These are phyloP conservation scores for Capsicum baccatum DNA, from an alignment of 257 asterid species.

Conservation along the genomic window DNA sequence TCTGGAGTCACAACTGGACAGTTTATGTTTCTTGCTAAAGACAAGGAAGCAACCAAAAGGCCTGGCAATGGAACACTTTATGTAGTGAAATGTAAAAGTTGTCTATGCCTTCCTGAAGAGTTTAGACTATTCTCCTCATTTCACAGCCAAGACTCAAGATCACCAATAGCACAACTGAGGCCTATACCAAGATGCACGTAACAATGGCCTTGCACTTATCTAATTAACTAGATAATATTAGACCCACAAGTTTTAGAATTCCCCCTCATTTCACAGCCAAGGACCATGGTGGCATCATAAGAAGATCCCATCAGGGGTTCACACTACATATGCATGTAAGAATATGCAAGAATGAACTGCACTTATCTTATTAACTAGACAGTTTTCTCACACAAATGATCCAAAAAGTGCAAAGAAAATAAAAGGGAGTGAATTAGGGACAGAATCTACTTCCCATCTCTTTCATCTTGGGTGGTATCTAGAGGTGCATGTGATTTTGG, in stretches of 20 bases:
- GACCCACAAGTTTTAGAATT: background rate
- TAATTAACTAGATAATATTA: background rate
- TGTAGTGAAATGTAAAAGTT: background rate
- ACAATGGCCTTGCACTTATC: background rate
- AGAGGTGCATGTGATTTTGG: background rate
- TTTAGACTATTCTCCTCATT: background rate
- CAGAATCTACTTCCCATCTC: background rate
- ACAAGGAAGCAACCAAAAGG: background rate
- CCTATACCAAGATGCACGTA: conserved; percentile 2
- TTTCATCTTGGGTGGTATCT: background rate
- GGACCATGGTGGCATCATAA: background rate
- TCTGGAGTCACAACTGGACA: background rate
- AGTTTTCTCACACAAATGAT: background rate
- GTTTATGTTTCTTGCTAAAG: background rate
- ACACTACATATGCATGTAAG: background rate
- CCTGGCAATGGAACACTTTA: background rate
- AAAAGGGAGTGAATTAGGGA: background rate
- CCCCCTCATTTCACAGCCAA: background rate
- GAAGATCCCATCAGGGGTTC: background rate
- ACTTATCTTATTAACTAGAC: background rate
- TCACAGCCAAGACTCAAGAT: background rate
- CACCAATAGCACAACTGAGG: background rate
- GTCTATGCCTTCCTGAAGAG: background rate
- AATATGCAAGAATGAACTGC: background rate
- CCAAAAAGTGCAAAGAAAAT: background rate